A percentile compares a stretch with the other conserved stretches of the same genome.
Conservation (phyloP, 495 filamentous ascomycete genomes). For the Staphylotrichum tortipilum region DNA sequence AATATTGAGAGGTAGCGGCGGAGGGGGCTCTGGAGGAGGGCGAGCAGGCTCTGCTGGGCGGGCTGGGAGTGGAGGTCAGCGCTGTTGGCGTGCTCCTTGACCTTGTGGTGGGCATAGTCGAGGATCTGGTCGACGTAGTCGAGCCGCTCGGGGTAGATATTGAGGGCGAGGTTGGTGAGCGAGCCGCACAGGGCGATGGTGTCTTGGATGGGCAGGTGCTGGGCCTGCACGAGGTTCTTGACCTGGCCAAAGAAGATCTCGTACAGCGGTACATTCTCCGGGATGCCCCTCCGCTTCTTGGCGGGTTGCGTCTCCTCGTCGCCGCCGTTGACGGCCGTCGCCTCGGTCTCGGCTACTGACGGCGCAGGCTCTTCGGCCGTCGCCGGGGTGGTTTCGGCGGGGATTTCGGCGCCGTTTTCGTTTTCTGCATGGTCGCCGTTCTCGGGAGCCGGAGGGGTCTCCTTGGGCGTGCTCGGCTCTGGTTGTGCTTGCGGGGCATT, state of each 20-base stretch:
- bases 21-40: slow-evolving; percentile 78
- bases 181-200: slow-evolving; percentile 88
- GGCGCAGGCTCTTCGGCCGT: slow-evolving; percentile 31
- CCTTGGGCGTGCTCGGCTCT: slow-evolving; percentile 9
- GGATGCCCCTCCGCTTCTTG: slow-evolving; percentile 60
- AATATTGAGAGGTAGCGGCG: slow-evolving; percentile 88
- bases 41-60: slow-evolving; percentile 80
- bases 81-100: slow-evolving; percentile 82
- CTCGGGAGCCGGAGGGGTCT: slow-evolving; percentile 2
- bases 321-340: slow-evolving; percentile 31
- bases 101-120: slow-evolving; percentile 79
- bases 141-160: slow-evolving; percentile 84
- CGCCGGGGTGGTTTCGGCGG: slow-evolving; percentile 12
- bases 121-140: slow-evolving; percentile 96
- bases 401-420: slow-evolving; percentile 15
- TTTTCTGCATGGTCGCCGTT: slow-evolving; percentile 13
- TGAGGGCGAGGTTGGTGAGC: slow-evolving; percentile 83
- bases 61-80: slow-evolving; percentile 83
- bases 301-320: slow-evolving; percentile 28
- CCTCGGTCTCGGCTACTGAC: slow-evolving; percentile 36
- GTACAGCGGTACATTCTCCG: slow-evolving; percentile 81
- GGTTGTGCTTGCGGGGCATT: slow-evolving; percentile 23
- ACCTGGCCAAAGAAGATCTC: slow-evolving; percentile 98
- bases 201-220: slow-evolving; percentile 87
- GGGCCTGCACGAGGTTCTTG: slow-evolving; percentile 79